A percentile compares a stretch with the other conserved stretches of the same genome.
These are phyloP conservation scores for Lachnellula arida DNA, from an alignment of 2,329 filamentous ascomycete species.

Conservation along the genomic window DNA sequence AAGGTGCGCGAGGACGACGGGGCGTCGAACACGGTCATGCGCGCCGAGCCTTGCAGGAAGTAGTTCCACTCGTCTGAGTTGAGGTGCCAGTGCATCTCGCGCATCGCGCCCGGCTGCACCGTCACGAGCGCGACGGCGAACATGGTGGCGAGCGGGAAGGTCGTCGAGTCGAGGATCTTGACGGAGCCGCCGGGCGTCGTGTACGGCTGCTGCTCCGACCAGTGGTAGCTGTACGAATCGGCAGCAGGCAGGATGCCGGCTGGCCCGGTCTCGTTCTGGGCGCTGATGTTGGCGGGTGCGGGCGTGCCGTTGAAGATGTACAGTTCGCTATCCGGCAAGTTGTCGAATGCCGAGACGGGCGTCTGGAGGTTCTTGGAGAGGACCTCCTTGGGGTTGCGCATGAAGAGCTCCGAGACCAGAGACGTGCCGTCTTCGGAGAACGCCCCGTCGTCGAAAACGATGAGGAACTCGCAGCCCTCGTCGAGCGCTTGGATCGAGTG, in stretches of 20 bases:
- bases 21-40: slow-evolving; percentile 52
- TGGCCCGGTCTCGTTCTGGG: slow-evolving; percentile 42
- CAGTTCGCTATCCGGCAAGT: slow-evolving; percentile 43
- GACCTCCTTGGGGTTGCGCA: slow-evolving; percentile 37
- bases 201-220: slow-evolving; percentile 40
- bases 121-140: slow-evolving; percentile 55
- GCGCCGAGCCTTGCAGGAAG: slow-evolving; percentile 51
- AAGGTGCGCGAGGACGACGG: slow-evolving; percentile 39
- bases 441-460: slow-evolving; percentile 54
- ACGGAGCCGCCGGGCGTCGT: slow-evolving; percentile 51
- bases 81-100: slow-evolving; percentile 61
- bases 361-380: slow-evolving; percentile 51
- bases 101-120: slow-evolving; percentile 57
- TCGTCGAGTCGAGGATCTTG: slow-evolving; percentile 53
- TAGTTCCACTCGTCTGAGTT: slow-evolving; percentile 57
- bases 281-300: slow-evolving; percentile 39
- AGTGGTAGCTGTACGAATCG: slow-evolving; percentile 45
- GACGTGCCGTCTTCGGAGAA: slow-evolving; percentile 59
- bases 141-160: slow-evolving; percentile 51
- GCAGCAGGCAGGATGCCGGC: slow-evolving; percentile 38
- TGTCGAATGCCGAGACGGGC: slow-evolving; percentile 42
- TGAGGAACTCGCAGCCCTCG: slow-evolving; percentile 52
- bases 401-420: slow-evolving; percentile 37
- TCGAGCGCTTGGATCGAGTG: slow-evolving; percentile 52
- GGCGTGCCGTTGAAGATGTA: slow-evolving; percentile 50